phyloP scores from a whole-genome alignment of 257 asterid genomes.

The Paraleonurus japonicus region DNA sequence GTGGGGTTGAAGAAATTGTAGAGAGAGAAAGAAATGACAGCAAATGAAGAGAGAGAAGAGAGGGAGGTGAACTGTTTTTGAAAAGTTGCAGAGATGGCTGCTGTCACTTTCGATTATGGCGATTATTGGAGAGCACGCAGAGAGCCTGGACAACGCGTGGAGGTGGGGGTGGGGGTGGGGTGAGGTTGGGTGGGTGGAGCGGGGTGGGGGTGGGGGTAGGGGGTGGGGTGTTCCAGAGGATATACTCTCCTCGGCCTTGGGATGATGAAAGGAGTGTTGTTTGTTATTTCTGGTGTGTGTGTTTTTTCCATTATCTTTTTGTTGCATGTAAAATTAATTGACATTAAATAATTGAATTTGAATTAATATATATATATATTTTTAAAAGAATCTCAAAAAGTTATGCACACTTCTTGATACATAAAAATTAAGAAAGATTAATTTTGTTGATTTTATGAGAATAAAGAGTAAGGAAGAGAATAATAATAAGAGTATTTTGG shows the following conservation, averaged over 20 bases:
- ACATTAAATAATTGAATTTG: no score
- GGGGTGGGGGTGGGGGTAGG: not conserved
- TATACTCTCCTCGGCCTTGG: not conserved
- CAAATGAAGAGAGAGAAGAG: not conserved
- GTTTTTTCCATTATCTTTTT: not conserved
- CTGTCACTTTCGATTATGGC: constrained; percentile 28
- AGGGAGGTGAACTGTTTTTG: constrained; percentile 15
- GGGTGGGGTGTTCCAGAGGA: not conserved
- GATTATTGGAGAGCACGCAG: constrained; percentile 27
- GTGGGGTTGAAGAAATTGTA: constrained; percentile 37
- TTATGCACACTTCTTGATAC: no score
- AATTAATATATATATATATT: no score
- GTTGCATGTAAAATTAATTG: not conserved
- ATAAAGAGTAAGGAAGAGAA: no score
- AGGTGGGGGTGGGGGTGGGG: not conserved
- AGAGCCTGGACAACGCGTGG: constrained; percentile 3
- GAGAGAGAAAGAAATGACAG: constrained; percentile 29
- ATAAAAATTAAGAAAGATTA: no score
- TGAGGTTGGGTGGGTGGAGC: not conserved
- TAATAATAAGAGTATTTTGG: no score
- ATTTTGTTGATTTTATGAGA: no score
- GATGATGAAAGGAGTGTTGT: not conserved
- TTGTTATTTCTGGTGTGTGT: constrained; percentile 1
- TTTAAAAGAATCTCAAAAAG: no score
- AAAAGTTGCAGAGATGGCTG: constrained; percentile 14